Evolutionary conservation across 352 stramenopile genomes (phyloP).

Genomic region (Phytophthora lateralis): DNA sequence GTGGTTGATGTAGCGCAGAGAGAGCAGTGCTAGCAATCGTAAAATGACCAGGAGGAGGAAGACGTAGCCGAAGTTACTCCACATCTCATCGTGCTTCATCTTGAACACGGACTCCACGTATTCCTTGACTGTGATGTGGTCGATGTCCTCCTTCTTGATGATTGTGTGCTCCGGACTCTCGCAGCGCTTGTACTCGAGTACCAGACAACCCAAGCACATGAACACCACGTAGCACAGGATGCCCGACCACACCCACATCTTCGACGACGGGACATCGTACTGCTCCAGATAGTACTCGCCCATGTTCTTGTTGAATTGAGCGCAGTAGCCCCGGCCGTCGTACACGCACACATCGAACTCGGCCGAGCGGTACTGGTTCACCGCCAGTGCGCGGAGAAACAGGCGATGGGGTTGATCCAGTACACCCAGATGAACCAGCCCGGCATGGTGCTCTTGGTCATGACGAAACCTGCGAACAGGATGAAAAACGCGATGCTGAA

Average conservation of each 20-base stretch:
- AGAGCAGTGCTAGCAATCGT: background rate
- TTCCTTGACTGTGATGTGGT: constrained; percentile 21
- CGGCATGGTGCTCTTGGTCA: constrained; percentile 51
- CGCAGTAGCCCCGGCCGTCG: constrained; percentile 46
- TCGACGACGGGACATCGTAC: constrained; percentile 36
- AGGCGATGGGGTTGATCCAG: constrained; percentile 59
- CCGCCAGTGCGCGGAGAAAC: constrained; percentile 37
- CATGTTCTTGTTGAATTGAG: constrained; percentile 36
- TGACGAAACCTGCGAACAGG: constrained; percentile 59
- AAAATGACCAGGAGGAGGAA: constrained; percentile 11
- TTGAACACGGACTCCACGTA: constrained; percentile 31
- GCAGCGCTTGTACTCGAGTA: constrained; percentile 27
- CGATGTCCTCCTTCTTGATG: constrained; percentile 25
- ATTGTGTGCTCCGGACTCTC: constrained; percentile 31
- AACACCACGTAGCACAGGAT: constrained; percentile 43
- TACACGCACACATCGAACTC: constrained; percentile 43
- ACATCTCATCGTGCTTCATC: constrained; percentile 36
- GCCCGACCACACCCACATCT: constrained; percentile 40
- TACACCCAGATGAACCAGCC: constrained; percentile 56
- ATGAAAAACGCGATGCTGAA: constrained; percentile 46
- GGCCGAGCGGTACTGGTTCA: constrained; percentile 39
- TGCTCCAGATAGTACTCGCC: constrained; percentile 46
- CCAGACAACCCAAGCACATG: constrained; percentile 48
- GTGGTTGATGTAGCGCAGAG: background rate
- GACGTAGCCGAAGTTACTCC: constrained; percentile 36